A percentile compares a stretch with the other conserved stretches of the same genome.
Conservation (phyloP, 257 asterid species). For the Eustoma russellianum region DNA sequence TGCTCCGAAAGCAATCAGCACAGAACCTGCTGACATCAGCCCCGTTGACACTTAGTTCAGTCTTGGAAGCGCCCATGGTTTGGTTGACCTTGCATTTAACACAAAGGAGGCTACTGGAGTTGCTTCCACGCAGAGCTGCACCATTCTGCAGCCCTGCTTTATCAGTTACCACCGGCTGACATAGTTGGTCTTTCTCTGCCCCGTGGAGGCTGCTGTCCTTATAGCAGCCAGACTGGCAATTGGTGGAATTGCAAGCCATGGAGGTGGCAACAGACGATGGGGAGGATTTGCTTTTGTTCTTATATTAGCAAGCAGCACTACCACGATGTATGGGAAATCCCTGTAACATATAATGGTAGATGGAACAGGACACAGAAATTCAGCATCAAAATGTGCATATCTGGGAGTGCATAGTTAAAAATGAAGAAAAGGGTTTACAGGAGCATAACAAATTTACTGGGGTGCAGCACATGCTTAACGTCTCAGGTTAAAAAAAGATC, state of each 20-base stretch:
- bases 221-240: constrained; percentile 76
- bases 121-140: constrained; percentile 17
- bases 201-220: constrained; percentile 16
- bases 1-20: constrained; percentile 60
- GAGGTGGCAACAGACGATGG: too few species aligned
- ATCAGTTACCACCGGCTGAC: background rate
- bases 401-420: too few species aligned
- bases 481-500: too few species aligned
- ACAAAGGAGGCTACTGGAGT: constrained; percentile 26
- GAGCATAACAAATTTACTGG: too few species aligned
- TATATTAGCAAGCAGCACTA: too few species aligned
- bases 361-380: too few species aligned
- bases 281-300: too few species aligned
- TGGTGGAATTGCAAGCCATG: constrained; percentile 64
- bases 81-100: constrained; percentile 55
- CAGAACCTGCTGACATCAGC: constrained; percentile 61
- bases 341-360: too few species aligned
- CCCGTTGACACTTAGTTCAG: constrained; percentile 14
- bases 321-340: too few species aligned
- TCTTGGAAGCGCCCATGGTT: constrained; percentile 34
- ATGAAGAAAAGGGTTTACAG: too few species aligned
- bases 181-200: constrained; percentile 3
- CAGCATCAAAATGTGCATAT: too few species aligned
- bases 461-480: too few species aligned
- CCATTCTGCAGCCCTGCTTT: constrained; percentile 5